Conservation (phyloP, 208 protist species). For the Acanthamoeba royreba region DNA sequence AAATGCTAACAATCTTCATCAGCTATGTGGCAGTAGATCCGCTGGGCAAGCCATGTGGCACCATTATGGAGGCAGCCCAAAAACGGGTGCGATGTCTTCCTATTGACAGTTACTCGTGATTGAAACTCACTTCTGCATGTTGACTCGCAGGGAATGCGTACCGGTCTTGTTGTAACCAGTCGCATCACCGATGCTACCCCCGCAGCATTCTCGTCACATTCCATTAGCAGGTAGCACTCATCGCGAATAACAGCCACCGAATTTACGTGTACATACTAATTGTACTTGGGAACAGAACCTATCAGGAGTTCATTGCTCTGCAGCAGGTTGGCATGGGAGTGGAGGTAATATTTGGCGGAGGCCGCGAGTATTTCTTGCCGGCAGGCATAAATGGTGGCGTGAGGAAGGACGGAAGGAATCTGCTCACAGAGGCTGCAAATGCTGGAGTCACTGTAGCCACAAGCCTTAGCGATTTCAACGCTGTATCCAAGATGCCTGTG, state of each 20-base stretch:
- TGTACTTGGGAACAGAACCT: not conserved
- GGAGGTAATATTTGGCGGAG: conserved; percentile 67
- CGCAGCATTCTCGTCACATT: not conserved
- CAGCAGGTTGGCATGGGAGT: conserved; percentile 49
- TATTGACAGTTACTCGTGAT: not conserved
- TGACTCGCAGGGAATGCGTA: conserved; percentile 11
- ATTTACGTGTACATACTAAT: too few species aligned
- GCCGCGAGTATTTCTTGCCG: conserved; percentile 20
- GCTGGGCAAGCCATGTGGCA: conserved; percentile 18
- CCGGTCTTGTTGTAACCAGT: conserved; percentile 60
- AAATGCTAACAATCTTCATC: conserved; percentile 51
- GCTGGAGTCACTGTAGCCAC: not conserved
- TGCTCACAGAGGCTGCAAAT: not conserved
- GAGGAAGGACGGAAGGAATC: not conserved
- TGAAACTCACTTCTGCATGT: not conserved
- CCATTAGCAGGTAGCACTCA: not conserved
- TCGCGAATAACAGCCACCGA: too few species aligned
- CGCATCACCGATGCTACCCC: conserved; percentile 66
- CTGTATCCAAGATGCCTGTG: not conserved
- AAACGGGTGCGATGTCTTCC: not conserved
- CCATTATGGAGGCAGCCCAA: conserved; percentile 63
- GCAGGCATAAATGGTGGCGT: not conserved
- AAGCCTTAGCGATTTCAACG: not conserved
- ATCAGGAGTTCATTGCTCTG: conserved; percentile 44
- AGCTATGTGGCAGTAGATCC: conserved; percentile 45